These are phyloP conservation scores for Eimeria praecox DNA, from an alignment of 169 alveolate genomes.

Conservation along the genomic window DNA sequence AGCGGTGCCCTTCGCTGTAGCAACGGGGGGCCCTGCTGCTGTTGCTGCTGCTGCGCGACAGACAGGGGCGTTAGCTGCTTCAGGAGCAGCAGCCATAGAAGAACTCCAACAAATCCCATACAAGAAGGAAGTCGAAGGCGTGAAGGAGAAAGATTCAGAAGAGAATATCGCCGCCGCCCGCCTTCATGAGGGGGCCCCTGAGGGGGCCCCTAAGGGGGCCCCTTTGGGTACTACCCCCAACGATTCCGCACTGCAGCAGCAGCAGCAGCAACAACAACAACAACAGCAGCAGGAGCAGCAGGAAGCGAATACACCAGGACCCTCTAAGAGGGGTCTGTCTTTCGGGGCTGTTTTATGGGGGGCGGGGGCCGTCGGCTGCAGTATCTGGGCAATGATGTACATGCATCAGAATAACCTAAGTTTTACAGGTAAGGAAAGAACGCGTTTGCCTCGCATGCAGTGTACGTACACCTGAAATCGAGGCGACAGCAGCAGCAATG, in stretches of 20 bases:
- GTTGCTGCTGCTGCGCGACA: constrained; percentile 61
- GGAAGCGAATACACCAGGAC: background rate
- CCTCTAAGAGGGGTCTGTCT: background rate
- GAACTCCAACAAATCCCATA: background rate
- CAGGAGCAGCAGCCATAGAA: constrained; percentile 37
- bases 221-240: too few species aligned
- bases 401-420: constrained; percentile 43
- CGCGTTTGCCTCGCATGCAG: background rate
- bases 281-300: constrained; percentile 44
- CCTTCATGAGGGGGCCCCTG: background rate
- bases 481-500: background rate
- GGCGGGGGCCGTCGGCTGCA: constrained; percentile 33
- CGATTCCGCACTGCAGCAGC: constrained; percentile 7
- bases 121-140: background rate
- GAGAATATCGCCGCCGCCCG: background rate
- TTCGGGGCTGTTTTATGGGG: constrained; percentile 22
- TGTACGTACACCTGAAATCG: background rate
- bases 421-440: background rate
- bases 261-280: background rate
- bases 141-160: background rate
- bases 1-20: constrained; percentile 4
- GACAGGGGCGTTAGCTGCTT: constrained; percentile 47
- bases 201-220: background rate
- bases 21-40: constrained; percentile 8
- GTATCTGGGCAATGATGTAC: constrained; percentile 6